These are phyloP conservation scores for Amaranthus hypochondriacus DNA, from an alignment of 148 eudicot genomes.

Conservation along the genomic window DNA sequence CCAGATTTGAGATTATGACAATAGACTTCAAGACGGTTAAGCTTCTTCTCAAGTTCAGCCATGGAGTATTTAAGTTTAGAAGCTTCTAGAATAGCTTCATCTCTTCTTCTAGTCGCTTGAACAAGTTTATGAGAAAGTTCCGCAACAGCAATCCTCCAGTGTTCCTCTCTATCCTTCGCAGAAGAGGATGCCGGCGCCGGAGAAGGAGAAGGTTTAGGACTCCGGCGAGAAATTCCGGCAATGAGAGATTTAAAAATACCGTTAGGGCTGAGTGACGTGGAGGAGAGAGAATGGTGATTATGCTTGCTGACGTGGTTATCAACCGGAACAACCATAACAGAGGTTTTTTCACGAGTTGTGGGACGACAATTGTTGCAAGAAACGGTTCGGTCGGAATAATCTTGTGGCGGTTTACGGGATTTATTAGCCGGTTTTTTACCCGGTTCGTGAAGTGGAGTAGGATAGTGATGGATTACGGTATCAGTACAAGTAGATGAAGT, in stretches of 20 bases:
- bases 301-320: slow-evolving; percentile 27
- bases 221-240: slow-evolving; percentile 42
- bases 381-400: slow-evolving; percentile 17
- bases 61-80: slow-evolving; percentile 66
- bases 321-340: slow-evolving; percentile 49
- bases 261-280: slow-evolving; percentile 40
- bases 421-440: slow-evolving; percentile 21
- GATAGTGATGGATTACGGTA: slow-evolving; percentile 3
- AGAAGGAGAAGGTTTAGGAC: slow-evolving; percentile 41
- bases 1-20: slow-evolving; percentile 65
- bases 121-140: slow-evolving; percentile 74
- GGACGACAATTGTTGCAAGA: slow-evolving; percentile 88
- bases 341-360: slow-evolving; percentile 49
- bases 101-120: slow-evolving; percentile 56
- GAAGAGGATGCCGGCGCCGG: slow-evolving; percentile 18
- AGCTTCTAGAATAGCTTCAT: slow-evolving; percentile 75
- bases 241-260: slow-evolving; percentile 60
- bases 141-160: slow-evolving; percentile 55
- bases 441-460: slow-evolving; percentile 52
- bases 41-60: slow-evolving; percentile 75
- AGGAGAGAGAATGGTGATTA: slow-evolving; percentile 14
- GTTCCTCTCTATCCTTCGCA: slow-evolving; percentile 44
- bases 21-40: slow-evolving; percentile 63
- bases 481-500: slow-evolving; percentile 16
- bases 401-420: slow-evolving; percentile 11